These are phyloP conservation scores for Wickerhamiella slavikovae DNA, from an alignment of 805 yeast genomes.

Conservation along the genomic window DNA sequence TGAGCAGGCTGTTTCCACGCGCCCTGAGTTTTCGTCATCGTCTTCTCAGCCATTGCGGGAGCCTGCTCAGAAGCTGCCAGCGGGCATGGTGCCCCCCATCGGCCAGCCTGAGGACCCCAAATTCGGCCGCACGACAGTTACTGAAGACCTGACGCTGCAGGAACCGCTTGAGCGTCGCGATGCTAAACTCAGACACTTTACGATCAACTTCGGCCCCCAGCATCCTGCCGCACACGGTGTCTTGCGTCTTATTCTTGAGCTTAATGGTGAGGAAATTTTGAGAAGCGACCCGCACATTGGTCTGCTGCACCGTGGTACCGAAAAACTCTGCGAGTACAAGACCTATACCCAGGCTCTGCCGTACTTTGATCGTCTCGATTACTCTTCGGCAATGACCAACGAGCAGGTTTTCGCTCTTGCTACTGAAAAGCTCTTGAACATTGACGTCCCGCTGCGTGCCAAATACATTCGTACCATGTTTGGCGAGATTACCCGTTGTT, in stretches of 20 bases:
- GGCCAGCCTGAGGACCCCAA: conserved; percentile 16
- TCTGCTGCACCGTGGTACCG: conserved; percentile 72
- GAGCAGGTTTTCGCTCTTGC: conserved; percentile 72
- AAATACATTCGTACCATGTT: conserved; percentile 69
- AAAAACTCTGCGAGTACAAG: conserved; percentile 68
- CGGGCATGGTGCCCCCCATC: conserved; percentile 12
- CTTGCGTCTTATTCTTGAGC: conserved; percentile 63
- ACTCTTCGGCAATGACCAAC: conserved; percentile 75
- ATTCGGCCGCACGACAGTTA: conserved; percentile 14
- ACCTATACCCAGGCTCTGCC: conserved; percentile 79
- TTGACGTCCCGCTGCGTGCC: conserved; percentile 71
- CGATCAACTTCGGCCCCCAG: conserved; percentile 81
- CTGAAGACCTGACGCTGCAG: conserved; percentile 14
- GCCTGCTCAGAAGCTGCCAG: too few species aligned
- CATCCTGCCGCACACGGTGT: conserved; percentile 95
- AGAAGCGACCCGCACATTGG: conserved; percentile 84
- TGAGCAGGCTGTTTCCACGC: too few species aligned
- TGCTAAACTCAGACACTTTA: conserved; percentile 58
- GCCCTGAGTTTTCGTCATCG: too few species aligned
- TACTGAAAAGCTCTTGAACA: conserved; percentile 62
- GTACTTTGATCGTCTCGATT: conserved; percentile 71
- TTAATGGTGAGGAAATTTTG: conserved; percentile 74
- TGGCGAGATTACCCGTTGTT: conserved; percentile 68
- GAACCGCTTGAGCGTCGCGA: conserved; percentile 12
- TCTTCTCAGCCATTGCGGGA: too few species aligned